Conservation (phyloP, 371 early-diverging fungal species). For the Circinella umbellata region DNA sequence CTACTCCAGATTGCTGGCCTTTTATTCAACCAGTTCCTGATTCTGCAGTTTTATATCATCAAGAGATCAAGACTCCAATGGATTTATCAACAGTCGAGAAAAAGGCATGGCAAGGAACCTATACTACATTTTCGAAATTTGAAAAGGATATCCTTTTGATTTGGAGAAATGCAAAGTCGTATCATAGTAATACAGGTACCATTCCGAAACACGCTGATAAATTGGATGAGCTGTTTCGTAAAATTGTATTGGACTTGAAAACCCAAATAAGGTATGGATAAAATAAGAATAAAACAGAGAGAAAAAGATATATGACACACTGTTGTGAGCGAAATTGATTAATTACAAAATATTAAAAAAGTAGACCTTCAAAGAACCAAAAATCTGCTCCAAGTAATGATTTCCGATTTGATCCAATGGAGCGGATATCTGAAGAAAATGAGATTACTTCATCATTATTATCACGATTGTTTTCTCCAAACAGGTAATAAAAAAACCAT, state of each 20-base stretch:
- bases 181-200: slow-evolving; percentile 41
- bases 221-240: slow-evolving; percentile 38
- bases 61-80: slow-evolving; percentile 44
- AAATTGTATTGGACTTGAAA: slow-evolving; percentile 40
- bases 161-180: slow-evolving; percentile 49
- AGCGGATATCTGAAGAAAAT: slow-evolving; percentile 26
- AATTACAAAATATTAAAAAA: neutral
- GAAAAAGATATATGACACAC: neutral
- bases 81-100: slow-evolving; percentile 48
- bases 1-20: slow-evolving; percentile 52
- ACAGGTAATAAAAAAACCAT: slow-evolving; percentile 11
- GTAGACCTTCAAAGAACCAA: neutral
- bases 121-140: slow-evolving; percentile 49
- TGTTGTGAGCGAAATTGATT: neutral
- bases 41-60: slow-evolving; percentile 41
- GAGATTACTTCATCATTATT: slow-evolving; percentile 20
- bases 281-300: neutral
- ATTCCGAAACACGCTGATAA: slow-evolving; percentile 47
- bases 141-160: slow-evolving; percentile 48
- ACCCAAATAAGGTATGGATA: slow-evolving; percentile 33
- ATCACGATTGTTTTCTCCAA: slow-evolving; percentile 20
- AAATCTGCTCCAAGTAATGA: neutral
- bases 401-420: slow-evolving; percentile 22
- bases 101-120: slow-evolving; percentile 46
- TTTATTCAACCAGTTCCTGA: slow-evolving; percentile 51